Percentiles rank a stretch among this genome's conserved stretches.
phyloP scores from a whole-genome alignment of 768 basidiomycete species.

The Naganishia randhawae region DNA sequence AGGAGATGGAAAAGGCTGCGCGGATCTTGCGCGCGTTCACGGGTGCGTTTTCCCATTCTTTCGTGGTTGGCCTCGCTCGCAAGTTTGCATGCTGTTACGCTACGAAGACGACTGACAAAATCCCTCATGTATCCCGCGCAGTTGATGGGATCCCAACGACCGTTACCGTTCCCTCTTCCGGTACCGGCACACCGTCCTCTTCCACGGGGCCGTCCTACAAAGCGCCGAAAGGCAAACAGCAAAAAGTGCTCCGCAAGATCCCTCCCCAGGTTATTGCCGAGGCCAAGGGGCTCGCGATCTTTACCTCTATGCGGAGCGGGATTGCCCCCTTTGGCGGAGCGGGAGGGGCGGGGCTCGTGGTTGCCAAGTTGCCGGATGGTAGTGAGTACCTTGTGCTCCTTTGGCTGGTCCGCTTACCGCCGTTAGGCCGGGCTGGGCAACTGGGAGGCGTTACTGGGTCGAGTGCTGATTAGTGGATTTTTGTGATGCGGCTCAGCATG shows the following conservation, averaged over 20 bases:
- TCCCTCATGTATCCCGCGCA: background rate
- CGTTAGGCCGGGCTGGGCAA: no score
- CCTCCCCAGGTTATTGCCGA: slow-evolving; percentile 43
- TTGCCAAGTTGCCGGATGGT: slow-evolving; percentile 49
- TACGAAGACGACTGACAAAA: no score
- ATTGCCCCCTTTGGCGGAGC: slow-evolving; percentile 51
- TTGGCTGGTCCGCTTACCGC: background rate
- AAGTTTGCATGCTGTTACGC: no score
- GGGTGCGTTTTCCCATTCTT: slow-evolving; percentile 37
- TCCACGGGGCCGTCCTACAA: slow-evolving; percentile 14
- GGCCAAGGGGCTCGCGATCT: slow-evolving; percentile 48
- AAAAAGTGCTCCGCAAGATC: slow-evolving; percentile 49
- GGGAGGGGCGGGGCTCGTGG: slow-evolving; percentile 49
- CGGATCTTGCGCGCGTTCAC: slow-evolving; percentile 49
- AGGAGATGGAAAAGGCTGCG: slow-evolving; percentile 50
- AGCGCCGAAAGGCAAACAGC: slow-evolving; percentile 30
- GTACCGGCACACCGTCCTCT: background rate
- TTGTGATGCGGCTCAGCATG: slow-evolving; percentile 36
- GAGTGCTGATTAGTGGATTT: background rate
- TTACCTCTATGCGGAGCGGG: slow-evolving; percentile 46
- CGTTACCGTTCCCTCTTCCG: background rate
- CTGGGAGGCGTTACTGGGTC: no score
- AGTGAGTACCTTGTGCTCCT: slow-evolving; percentile 33
- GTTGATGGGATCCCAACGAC: slow-evolving; percentile 33
- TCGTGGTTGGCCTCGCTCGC: background rate